These are phyloP conservation scores for Pugionium dolabratum DNA, from an alignment of 345 rosid genomes.

Conservation along the genomic window DNA sequence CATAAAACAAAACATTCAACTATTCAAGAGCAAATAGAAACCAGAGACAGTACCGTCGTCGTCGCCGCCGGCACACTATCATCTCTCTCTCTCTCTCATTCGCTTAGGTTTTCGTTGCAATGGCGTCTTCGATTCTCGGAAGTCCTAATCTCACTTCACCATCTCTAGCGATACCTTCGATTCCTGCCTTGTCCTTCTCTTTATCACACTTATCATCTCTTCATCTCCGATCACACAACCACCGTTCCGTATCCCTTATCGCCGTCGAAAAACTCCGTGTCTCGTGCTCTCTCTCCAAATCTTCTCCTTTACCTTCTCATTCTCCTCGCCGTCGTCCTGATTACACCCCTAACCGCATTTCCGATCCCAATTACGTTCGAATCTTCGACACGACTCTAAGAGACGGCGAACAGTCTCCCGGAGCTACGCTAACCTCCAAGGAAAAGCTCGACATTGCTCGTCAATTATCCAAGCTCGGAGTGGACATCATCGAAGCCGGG, in stretches of 20 bases:
- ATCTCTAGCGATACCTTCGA: constrained; percentile 17
- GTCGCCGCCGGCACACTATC: constrained; percentile 5
- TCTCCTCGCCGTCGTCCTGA: constrained; percentile 51
- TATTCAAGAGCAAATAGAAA: background rate
- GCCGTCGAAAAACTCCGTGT: constrained; percentile 29
- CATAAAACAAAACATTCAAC: background rate
- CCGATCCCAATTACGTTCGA: constrained; percentile 77
- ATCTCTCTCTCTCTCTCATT: background rate
- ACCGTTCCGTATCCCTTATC: constrained; percentile 13
- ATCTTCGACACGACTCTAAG: constrained; percentile 96
- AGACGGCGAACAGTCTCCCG: constrained; percentile 98
- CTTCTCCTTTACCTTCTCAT: constrained; percentile 29
- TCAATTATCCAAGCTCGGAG: constrained; percentile 81
- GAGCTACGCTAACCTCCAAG: constrained; percentile 90
- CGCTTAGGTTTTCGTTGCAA: constrained; percentile 11
- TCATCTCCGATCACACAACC: constrained; percentile 12
- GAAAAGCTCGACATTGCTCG: constrained; percentile 92
- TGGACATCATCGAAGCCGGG: constrained; percentile 90
- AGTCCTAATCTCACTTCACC: constrained; percentile 32
- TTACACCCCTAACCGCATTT: constrained; percentile 68
- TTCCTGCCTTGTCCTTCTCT: constrained; percentile 28
- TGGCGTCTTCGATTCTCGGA: constrained; percentile 39
- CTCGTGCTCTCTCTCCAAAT: constrained; percentile 40
- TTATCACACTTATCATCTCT: constrained; percentile 17
- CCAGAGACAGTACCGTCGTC: background rate